phyloP scores from a whole-genome alignment of 345 rosid genomes.

The Anastatica hierochuntica region DNA sequence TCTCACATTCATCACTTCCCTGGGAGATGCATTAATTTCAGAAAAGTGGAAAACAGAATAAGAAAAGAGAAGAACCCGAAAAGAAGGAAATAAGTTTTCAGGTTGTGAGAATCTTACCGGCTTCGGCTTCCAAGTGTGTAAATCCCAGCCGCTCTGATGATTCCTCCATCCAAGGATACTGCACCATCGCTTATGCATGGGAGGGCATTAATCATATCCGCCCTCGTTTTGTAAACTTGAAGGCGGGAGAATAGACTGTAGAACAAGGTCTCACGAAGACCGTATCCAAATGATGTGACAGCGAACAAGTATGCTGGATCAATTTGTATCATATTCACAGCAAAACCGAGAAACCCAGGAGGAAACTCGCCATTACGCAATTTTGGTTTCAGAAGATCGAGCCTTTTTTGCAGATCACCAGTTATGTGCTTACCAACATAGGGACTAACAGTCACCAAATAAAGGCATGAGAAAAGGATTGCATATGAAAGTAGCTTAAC shows the following conservation, averaged over 20 bases:
- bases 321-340: constrained; percentile 77
- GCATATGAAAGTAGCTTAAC: background rate
- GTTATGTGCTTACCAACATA: constrained; percentile 57
- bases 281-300: constrained; percentile 54
- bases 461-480: background rate
- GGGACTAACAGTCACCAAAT: constrained; percentile 39
- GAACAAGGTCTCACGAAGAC: constrained; percentile 91
- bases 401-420: constrained; percentile 81
- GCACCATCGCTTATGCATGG: constrained; percentile 86
- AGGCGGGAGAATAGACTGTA: constrained; percentile 63
- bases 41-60: constrained; percentile 5
- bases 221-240: constrained; percentile 76
- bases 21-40: constrained; percentile 12
- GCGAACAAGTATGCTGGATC: constrained; percentile 42
- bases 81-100: background rate
- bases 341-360: constrained; percentile 80
- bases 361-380: constrained; percentile 71
- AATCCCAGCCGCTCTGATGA: constrained; percentile 56
- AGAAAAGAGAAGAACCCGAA: background rate
- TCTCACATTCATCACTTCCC: constrained; percentile 56
- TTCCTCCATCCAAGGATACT: constrained; percentile 88
- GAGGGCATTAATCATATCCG: constrained; percentile 63
- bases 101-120: constrained; percentile 28
- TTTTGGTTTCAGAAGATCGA: constrained; percentile 73
- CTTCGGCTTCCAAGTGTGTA: constrained; percentile 56